Conservation (phyloP, 108 stramenopile species). For the Cyclotella choctawhatcheeana region DNA sequence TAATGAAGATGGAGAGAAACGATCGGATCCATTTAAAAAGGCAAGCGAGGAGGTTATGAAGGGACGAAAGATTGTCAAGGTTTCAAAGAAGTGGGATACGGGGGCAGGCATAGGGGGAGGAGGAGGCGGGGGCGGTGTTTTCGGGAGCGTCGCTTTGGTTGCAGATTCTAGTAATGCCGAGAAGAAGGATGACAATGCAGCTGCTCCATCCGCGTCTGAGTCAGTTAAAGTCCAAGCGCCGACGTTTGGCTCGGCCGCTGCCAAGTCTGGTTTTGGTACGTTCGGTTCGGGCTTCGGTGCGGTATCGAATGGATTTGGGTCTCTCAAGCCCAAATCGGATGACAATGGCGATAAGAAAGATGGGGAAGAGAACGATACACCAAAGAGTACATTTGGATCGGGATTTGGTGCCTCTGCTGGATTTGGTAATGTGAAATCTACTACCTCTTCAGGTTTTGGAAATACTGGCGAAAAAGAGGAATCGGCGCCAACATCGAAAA, state of each 20-base stretch:
- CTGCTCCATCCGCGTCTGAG: conserved; percentile 16
- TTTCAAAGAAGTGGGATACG: conserved; percentile 33
- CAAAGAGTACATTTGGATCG: background rate
- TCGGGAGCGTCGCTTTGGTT: conserved; percentile 31
- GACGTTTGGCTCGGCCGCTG: conserved; percentile 27
- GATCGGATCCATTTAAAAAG: conserved; percentile 47
- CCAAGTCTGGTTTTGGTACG: conserved; percentile 8
- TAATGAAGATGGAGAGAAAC: conserved; percentile 42
- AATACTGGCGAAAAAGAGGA: background rate
- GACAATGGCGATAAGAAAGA: background rate
- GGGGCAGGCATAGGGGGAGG: conserved; percentile 8
- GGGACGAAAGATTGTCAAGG: conserved; percentile 38
- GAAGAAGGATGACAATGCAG: background rate
- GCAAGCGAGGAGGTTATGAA: conserved; percentile 37
- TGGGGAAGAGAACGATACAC: no score
- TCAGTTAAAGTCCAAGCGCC: conserved; percentile 18
- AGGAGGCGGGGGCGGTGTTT: conserved; percentile 8
- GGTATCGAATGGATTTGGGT: conserved; percentile 30
- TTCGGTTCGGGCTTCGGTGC: conserved; percentile 46
- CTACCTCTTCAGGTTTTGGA: conserved; percentile 8
- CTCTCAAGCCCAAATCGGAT: conserved; percentile 6
- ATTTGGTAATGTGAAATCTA: conserved; percentile 8
- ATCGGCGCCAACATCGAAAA: conserved; percentile 1
- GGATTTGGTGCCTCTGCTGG: conserved; percentile 16
- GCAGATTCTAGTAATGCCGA: background rate